Conservation (phyloP, 148 eudicot species). For the Rhododendron ovatum region DNA sequence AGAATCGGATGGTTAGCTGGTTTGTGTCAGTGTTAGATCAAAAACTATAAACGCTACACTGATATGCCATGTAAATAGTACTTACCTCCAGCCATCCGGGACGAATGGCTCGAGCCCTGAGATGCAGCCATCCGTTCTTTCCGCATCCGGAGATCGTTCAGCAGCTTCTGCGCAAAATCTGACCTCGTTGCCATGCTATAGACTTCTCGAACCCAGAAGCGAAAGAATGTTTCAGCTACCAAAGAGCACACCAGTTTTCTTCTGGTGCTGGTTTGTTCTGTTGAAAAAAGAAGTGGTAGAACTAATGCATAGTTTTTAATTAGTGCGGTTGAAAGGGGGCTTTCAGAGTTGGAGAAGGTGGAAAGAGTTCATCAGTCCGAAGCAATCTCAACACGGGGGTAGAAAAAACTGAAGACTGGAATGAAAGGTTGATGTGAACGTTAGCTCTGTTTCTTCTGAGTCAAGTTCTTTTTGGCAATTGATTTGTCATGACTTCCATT, state of each 20-base stretch:
- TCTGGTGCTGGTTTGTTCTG: not conserved
- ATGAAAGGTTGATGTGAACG: conserved; percentile 35
- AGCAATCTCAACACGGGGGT: conserved; percentile 19
- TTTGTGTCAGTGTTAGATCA: not conserved
- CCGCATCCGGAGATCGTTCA: conserved; percentile 61
- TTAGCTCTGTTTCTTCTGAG: conserved; percentile 17
- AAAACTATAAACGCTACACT: not conserved
- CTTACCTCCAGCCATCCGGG: conserved; percentile 40
- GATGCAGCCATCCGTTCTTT: conserved; percentile 64
- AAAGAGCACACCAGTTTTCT: not conserved
- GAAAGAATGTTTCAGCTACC: not conserved
- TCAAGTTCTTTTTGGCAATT: conserved; percentile 12
- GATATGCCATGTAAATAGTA: not conserved
- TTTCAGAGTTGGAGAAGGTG: conserved; percentile 71
- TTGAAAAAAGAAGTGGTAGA: not conserved
- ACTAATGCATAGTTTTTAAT: conserved; percentile 2
- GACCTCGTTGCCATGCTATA: conserved; percentile 55
- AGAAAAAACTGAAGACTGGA: conserved; percentile 6
- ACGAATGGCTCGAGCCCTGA: conserved; percentile 39
- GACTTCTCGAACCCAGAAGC: conserved; percentile 2
- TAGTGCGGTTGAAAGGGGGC: conserved; percentile 47
- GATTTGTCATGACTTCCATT: conserved; percentile 42
- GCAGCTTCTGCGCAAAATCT: conserved; percentile 88
- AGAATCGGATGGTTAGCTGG: too few relatives aligned
- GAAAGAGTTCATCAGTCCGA: conserved; percentile 19